Conservation (phyloP, 2,329 filamentous ascomycete species). For the Thielaviopsis cerberus region DNA sequence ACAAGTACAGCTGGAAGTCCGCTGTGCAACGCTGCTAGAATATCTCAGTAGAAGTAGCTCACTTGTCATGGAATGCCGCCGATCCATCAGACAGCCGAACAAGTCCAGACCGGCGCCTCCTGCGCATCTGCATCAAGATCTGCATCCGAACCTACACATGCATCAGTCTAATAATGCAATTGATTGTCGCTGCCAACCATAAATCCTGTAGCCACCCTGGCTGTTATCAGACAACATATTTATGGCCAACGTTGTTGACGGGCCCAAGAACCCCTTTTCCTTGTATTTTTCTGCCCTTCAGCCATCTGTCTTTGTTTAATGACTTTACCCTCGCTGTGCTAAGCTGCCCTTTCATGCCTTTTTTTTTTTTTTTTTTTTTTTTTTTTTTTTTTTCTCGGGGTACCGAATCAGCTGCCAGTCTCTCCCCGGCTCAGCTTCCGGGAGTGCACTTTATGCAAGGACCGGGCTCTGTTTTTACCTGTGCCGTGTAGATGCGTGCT, state of each 20-base stretch:
- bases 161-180: not conserved
- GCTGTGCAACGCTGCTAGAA: not conserved
- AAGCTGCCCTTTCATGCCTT: no score
- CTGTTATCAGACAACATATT: not conserved
- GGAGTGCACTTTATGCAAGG: no score
- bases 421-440: not conserved
- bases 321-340: no score
- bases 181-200: not conserved
- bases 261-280: no score
- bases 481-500: not conserved
- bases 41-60: not conserved
- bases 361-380: no score
- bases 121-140: not conserved
- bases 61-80: not conserved
- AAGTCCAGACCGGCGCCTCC: not conserved
- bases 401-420: not conserved
- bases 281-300: no score
- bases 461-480: not conserved
- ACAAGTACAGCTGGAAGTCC: not conserved
- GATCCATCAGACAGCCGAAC: not conserved
- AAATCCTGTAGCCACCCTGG: not conserved
- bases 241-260: not conserved
- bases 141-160: not conserved
- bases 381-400: not conserved
- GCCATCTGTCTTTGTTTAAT: no score